phyloP scores from a whole-genome alignment of 1,284 basidiomycete species.

The Thecaphora frezii region DNA sequence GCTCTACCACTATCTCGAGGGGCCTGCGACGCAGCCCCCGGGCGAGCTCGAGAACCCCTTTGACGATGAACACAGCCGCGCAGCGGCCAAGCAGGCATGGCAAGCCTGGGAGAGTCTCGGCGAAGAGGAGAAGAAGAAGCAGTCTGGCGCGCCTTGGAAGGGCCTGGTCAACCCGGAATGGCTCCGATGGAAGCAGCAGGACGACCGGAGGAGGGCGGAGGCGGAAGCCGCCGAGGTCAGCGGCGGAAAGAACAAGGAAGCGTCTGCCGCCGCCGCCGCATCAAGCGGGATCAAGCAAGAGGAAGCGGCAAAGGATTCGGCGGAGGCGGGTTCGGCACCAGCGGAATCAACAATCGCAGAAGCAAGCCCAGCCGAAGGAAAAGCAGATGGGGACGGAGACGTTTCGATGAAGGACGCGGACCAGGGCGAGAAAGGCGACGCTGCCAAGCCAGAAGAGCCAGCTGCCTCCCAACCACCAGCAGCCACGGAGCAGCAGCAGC shows the following conservation, averaged over 20 bases:
- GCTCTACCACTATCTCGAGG: conserved; percentile 55
- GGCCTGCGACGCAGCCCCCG: conserved; percentile 39
- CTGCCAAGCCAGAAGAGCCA: conserved; percentile 5
- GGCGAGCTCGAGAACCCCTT: conserved; percentile 49
- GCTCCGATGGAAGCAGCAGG: conserved; percentile 33
- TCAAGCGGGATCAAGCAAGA: conserved; percentile 13
- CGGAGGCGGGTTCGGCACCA: not conserved
- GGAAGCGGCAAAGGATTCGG: conserved; percentile 1
- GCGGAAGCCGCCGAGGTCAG: conserved; percentile 5
- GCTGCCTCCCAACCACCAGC: not conserved
- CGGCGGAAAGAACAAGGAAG: not conserved
- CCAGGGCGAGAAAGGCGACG: conserved; percentile 1
- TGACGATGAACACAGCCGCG: conserved; percentile 38
- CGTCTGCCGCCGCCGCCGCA: conserved; percentile 2
- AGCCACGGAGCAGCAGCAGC: too few relatives aligned
- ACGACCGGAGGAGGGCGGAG: conserved; percentile 16
- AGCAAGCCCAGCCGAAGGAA: not conserved
- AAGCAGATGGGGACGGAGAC: conserved; percentile 21
- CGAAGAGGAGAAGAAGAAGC: conserved; percentile 29
- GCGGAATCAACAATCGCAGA: too few relatives aligned
- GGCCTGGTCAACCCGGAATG: conserved; percentile 47
- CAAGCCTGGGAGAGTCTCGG: conserved; percentile 31
- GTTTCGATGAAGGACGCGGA: conserved; percentile 18
- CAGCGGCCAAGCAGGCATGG: conserved; percentile 22
- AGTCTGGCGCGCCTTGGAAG: conserved; percentile 37